Evolutionary conservation across 176 grass and related monocot genomes (phyloP).

Genomic region (Eragrostis curvula): DNA sequence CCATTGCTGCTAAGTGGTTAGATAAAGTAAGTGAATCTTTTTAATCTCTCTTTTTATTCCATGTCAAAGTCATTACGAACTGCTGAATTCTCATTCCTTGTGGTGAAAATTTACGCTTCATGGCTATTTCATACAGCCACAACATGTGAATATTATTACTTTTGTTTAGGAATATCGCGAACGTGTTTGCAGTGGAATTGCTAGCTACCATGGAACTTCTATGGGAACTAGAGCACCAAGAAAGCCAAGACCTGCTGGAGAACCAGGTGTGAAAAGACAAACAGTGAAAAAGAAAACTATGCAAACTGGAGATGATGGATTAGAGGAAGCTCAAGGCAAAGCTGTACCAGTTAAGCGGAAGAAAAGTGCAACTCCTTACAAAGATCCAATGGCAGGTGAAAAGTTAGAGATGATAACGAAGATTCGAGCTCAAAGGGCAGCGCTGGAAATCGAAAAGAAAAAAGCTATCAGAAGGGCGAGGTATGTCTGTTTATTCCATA

Average conservation of each 20-base stretch:
- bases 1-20: slow-evolving; percentile 88
- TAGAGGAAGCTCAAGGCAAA: slow-evolving; percentile 36
- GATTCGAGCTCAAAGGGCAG: slow-evolving; percentile 72
- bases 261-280: slow-evolving; percentile 43
- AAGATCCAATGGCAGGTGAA: slow-evolving; percentile 77
- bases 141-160: neutral
- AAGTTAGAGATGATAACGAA: slow-evolving; percentile 96
- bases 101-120: slow-evolving; percentile 10
- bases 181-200: slow-evolving; percentile 82
- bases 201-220: slow-evolving; percentile 63
- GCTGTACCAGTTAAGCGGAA: slow-evolving; percentile 53
- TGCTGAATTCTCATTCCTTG: neutral
- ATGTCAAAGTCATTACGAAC: neutral
- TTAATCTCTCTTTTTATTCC: neutral
- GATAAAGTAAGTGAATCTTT: slow-evolving; percentile 61
- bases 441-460: slow-evolving; percentile 68
- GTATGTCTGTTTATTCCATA: slow-evolving; percentile 58
- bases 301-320: slow-evolving; percentile 27
- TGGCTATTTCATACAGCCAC: slow-evolving; percentile 18
- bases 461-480: slow-evolving; percentile 77
- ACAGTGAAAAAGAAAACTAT: slow-evolving; percentile 46
- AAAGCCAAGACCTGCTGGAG: slow-evolving; percentile 55
- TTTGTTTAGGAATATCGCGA: slow-evolving; percentile 75
- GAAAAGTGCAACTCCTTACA: slow-evolving; percentile 72
- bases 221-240: slow-evolving; percentile 51